Evolutionary conservation across 2,329 filamentous ascomycete genomes (phyloP).

Genomic region (Penicillium palitans): DNA sequence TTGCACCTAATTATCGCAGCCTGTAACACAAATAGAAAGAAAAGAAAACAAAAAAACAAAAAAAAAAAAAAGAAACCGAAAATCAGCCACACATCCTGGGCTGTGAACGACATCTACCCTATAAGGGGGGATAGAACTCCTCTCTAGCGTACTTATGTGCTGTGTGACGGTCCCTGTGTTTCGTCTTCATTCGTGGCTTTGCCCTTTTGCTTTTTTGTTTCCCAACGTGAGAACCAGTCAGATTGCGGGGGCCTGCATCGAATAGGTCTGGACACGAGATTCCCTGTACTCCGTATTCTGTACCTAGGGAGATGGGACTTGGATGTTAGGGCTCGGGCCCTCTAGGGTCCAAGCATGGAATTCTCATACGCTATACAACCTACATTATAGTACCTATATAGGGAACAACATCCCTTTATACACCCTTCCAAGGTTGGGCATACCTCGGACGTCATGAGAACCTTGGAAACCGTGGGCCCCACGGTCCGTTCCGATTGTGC

Average conservation of each 20-base stretch:
- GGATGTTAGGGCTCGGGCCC: constrained; percentile 2
- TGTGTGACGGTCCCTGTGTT: constrained; percentile 14
- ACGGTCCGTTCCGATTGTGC: constrained; percentile 11
- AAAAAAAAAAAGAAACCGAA: background rate
- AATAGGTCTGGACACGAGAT: constrained; percentile 21
- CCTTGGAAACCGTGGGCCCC: constrained; percentile 8
- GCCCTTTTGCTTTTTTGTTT: constrained; percentile 6
- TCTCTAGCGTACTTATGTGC: background rate
- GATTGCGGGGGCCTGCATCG: constrained; percentile 9
- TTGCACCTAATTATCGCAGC: background rate
- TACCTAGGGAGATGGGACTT: background rate
- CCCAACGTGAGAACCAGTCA: constrained; percentile 14
- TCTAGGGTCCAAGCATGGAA: background rate
- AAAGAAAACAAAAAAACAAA: background rate
- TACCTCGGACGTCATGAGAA: background rate
- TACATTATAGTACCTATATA: background rate
- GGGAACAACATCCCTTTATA: background rate
- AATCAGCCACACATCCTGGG: background rate
- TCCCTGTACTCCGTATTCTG: background rate
- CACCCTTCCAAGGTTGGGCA: background rate
- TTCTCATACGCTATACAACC: background rate
- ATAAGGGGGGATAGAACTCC: background rate
- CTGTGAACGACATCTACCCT: background rate
- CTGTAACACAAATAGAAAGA: background rate
- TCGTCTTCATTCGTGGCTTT: constrained; percentile 18